Evolutionary conservation across 2,329 filamentous ascomycete species (phyloP).

Genomic region (Talaromyces sp.): DNA sequence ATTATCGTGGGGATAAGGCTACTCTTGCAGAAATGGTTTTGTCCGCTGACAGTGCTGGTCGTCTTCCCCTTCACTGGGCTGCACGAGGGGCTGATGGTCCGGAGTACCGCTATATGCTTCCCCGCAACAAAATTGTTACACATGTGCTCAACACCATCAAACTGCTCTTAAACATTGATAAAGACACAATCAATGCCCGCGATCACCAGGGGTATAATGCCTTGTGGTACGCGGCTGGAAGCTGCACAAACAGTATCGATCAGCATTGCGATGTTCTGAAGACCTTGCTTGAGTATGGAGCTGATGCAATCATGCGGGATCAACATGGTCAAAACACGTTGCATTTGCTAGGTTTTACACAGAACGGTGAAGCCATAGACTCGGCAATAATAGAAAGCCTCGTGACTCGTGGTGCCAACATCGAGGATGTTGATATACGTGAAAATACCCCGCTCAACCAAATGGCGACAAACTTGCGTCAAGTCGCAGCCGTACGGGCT

Average conservation of each 20-base stretch:
- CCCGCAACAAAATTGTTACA: conserved; percentile 1
- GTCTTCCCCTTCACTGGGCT: conserved; percentile 12
- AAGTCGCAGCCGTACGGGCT: conserved; percentile 1
- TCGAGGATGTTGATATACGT: conserved; percentile 8
- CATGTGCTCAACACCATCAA: conserved; percentile 1
- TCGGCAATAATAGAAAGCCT: conserved; percentile 9
- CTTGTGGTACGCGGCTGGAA: conserved; percentile 4
- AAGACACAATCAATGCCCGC: conserved; percentile 5
- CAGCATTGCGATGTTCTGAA: not conserved
- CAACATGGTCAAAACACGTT: conserved; percentile 3
- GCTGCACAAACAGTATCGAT: conserved; percentile 1
- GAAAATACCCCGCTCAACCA: conserved; percentile 10
- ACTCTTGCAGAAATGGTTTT: conserved; percentile 6
- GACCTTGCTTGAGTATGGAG: conserved; percentile 6
- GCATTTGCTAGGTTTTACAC: conserved; percentile 10
- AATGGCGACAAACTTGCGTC: conserved; percentile 12
- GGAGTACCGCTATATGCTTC: conserved; percentile 5
- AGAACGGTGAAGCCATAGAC: conserved; percentile 9
- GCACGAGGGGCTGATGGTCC: conserved; percentile 3
- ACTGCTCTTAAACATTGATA: conserved; percentile 6
- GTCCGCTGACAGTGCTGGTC: conserved; percentile 3
- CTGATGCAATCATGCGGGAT: not conserved
- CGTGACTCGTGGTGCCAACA: conserved; percentile 7
- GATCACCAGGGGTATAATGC: conserved; percentile 8
- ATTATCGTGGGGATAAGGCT: not conserved